Evolutionary conservation across 2,329 filamentous ascomycete species (phyloP), one percentile per base, ranked within the genome.

Genomic region (Lithohypha guttulata): DNA sequence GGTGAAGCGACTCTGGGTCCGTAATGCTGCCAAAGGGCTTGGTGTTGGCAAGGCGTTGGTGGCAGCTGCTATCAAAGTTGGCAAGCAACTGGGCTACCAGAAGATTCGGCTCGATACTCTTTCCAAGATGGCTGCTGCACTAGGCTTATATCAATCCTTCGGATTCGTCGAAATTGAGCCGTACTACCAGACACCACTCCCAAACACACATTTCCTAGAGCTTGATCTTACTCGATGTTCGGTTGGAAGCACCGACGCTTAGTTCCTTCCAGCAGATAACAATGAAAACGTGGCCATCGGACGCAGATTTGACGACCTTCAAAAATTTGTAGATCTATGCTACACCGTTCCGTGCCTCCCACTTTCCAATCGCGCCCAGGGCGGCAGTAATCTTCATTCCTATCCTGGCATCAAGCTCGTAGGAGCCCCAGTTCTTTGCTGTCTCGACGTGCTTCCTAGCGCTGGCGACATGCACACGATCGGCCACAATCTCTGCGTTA

Each of bases 391-490:
- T 61, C 47, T 68, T 68, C 32, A 68, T 52, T 5, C 65, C 65
- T 37, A 68, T 55, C 53, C 75, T 64, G 36, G 75, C 69, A 59
- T 80, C 75, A 43, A 79, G 57, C 52, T 77, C 74, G 53, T 73
- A 79, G 13, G 62, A 62, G 49, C 76, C 75, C 75, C 75, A 78
- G 34, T 58, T 65, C 29, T 71, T 69, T 7, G 71, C 70, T 54
- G 70, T 71, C 11, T 71, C 66, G 10, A 79, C 53, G 61, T 71
- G 71, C 23, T 63, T 62, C 46, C 67, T 70, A 49, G 72, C 76
- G 44, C 70, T 63, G 33, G 59, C 58, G 32, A 79, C 59, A 43
- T 61, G 54, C 26, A 63, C 57, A 19, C 47, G 51, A 42, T 67
- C 63, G 14, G 48, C 34, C 7, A 26, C 34, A 22, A 51, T 38